Base-by-base conservation (phyloP, 1,139 yeast species). In the Blastobotrys malaysiensis region DNA sequence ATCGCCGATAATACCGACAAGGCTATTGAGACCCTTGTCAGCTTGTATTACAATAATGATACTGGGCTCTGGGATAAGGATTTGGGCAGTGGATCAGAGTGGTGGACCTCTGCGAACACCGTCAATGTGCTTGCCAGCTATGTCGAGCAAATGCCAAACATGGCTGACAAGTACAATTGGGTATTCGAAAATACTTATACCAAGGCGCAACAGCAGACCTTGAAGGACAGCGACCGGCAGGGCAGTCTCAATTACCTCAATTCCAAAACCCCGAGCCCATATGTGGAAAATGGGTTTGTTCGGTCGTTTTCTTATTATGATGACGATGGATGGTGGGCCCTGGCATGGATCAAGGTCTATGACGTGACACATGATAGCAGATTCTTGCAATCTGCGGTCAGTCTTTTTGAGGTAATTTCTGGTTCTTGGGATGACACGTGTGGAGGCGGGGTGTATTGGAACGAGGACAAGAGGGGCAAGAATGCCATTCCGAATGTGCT, bases 281-380 rank as follows among this genome's bases (percentile, higher is more conserved):
- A 31, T 13, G 39, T 31, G 5, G 39, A 31, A 16, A 31, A 31
- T 31, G 39, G 39, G 39, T 31, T 31, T 31, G 39, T 31, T 31
- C 39, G 39, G 16, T 3, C 6, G 5, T 31, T 31, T n/a, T 13
- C 39, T 14, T 60, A 48, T 44, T 57, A 59, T 43, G 63, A 60
- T 39, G 63, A 60, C 43, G 59, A 55, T 16, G 59, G 59, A 11
- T 59, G 62, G 62, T 60, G 61, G 61, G 61, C 56, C 1, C 48
- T 58, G 24, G 59, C 57, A 1, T 60, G 63, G 63, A 46, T 59
- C 49, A 50, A 50, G 9, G 55, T 54, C 4, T 59, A 48, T 46
- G 63, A 60, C 49, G 36, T 52, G 21, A 56, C 60, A 9, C 44
- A 47, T 9, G 52, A 58, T 14, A 18, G 21, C 9, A 21, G 49